Evolutionary conservation across 352 stramenopile genomes (phyloP).

Genomic region (Peronospora farinosa): DNA sequence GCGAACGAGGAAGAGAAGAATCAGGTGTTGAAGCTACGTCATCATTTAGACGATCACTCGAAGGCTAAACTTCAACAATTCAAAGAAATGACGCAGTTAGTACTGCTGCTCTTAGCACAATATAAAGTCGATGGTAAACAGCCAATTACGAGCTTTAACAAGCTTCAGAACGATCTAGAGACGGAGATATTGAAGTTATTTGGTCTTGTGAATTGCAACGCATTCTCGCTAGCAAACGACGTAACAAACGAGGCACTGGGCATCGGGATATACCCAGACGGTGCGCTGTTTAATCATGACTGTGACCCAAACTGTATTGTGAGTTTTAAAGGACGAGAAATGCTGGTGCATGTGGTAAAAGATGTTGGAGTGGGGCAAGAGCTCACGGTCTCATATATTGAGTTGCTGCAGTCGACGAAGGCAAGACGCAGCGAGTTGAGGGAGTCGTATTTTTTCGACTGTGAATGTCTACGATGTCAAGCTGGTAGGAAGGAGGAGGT

Average conservation of each 20-base stretch:
- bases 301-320: slow-evolving; percentile 70
- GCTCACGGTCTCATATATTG: slow-evolving; percentile 66
- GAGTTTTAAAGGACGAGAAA: slow-evolving; percentile 43
- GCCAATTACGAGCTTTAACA: slow-evolving; percentile 15
- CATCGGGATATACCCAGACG: slow-evolving; percentile 56
- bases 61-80: slow-evolving; percentile 35
- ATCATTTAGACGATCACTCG: slow-evolving; percentile 45
- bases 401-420: slow-evolving; percentile 49
- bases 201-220: slow-evolving; percentile 73
- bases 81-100: slow-evolving; percentile 52
- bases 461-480: slow-evolving; percentile 35
- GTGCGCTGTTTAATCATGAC: slow-evolving; percentile 71
- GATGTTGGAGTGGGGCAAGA: slow-evolving; percentile 42
- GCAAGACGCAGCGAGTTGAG: slow-evolving; percentile 31
- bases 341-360: slow-evolving; percentile 45
- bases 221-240: slow-evolving; percentile 59
- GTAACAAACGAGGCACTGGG: slow-evolving; percentile 40
- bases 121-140: slow-evolving; percentile 32
- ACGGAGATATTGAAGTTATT: slow-evolving; percentile 46
- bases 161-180: slow-evolving; percentile 28
- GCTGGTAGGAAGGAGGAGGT: slow-evolving; percentile 3
- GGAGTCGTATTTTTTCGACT: slow-evolving; percentile 70
- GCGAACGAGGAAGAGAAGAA: slow-evolving; percentile 7
- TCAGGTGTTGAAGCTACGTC: slow-evolving; percentile 31
- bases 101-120: slow-evolving; percentile 44